Evolutionary conservation across 805 yeast species (phyloP).

Genomic region (Suhomyces sp.): DNA sequence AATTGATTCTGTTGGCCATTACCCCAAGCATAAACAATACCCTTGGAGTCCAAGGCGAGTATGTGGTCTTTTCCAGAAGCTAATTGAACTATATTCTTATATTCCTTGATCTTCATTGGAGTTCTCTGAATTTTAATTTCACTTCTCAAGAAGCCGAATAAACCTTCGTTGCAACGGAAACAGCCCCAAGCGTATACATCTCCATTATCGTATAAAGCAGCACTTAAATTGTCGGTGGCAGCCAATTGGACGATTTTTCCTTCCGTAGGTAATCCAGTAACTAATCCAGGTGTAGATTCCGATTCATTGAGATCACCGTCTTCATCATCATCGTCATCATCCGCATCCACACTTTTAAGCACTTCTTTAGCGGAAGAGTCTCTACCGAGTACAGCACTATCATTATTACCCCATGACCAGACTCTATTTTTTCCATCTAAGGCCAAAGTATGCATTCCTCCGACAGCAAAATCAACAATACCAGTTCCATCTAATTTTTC

Average conservation of each 20-base stretch:
- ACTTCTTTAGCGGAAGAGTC: conserved; percentile 67
- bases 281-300: conserved; percentile 85
- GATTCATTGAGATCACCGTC: conserved; percentile 84
- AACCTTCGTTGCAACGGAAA: conserved; percentile 90
- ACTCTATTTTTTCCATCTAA: conserved; percentile 69
- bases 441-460: conserved; percentile 93
- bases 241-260: conserved; percentile 71
- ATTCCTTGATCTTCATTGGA: conserved; percentile 61
- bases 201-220: conserved; percentile 74
- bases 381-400: conserved; percentile 87
- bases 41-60: conserved; percentile 76
- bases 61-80: conserved; percentile 94
- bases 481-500: conserved; percentile 51
- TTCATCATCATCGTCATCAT: conserved; percentile 50
- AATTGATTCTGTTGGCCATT: conserved; percentile 91
- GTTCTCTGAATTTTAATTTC: conserved; percentile 58
- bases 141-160: conserved; percentile 69
- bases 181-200: conserved; percentile 98
- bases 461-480: conserved; percentile 85
- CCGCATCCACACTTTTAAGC: conserved; percentile 63
- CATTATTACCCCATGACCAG: conserved; percentile 99
- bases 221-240: conserved; percentile 90
- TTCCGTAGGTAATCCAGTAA: conserved; percentile 59
- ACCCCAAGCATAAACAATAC: conserved; percentile 95
- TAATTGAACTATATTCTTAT: conserved; percentile 71